Conservation (phyloP, 352 stramenopile genomes). For the Stramenopiles sp. region DNA sequence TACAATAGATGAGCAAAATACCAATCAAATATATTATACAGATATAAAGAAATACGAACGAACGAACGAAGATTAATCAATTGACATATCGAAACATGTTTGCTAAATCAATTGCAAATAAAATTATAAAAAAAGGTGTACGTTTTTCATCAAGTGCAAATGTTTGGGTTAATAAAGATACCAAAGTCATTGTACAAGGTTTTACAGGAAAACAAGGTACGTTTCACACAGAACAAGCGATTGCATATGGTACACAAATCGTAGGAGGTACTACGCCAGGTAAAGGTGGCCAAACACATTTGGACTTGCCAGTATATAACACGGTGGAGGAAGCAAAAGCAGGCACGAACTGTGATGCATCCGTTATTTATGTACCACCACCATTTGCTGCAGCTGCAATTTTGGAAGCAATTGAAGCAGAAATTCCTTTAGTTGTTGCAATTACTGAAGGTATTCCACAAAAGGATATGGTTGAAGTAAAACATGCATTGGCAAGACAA, state of each 20-base stretch:
- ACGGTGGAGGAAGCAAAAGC: constrained; percentile 74
- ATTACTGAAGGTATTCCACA: constrained; percentile 99
- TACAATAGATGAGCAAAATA: no score
- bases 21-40: no score
- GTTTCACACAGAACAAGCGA: constrained; percentile 95
- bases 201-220: constrained; percentile 99
- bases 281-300: constrained; percentile 87
- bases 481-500: constrained; percentile 76
- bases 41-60: no score
- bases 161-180: constrained; percentile 99
- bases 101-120: no score
- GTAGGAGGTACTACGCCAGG: constrained; percentile 95
- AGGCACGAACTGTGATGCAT: constrained; percentile 71
- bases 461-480: constrained; percentile 97
- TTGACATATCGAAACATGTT: no score
- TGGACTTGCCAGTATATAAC: constrained; percentile 96
- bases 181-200: constrained; percentile 95
- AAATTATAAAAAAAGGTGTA: no score
- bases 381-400: constrained; percentile 92
- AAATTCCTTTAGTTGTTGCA: constrained; percentile 82
- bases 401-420: constrained; percentile 90
- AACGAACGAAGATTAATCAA: no score
- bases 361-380: constrained; percentile 96
- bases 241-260: constrained; percentile 98
- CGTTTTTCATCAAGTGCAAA: constrained; percentile 86